Evolutionary conservation across 768 basidiomycete species (phyloP), one percentile per base, ranked within the genome.

Genomic region (Rhodotorula babjevae): DNA sequence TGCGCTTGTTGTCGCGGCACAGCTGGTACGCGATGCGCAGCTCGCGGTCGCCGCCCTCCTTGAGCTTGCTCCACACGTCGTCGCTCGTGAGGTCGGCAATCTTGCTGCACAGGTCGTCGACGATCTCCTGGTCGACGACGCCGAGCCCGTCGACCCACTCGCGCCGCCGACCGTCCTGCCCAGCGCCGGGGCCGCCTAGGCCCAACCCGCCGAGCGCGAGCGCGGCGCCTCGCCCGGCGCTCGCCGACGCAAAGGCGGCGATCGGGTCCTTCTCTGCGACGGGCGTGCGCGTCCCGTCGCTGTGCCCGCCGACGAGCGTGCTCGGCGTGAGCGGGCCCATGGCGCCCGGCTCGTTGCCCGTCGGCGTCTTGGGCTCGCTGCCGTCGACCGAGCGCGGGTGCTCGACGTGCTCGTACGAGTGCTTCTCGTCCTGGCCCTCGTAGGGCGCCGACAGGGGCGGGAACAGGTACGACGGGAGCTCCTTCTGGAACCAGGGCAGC

Each of bases 21-120:
- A 99, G 84, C 87, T 93, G 88, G 81, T 98, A 99, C 0, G 95
- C 93, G 14, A 99, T 93, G 82, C 96, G 94, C 79, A 98, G 89
- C 65, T 92, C 89, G 79, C 97, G 96, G 52, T 93, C 91, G 71
- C 89, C 88, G 0, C 91, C 68, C 42, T 69, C 73, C 74, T 94
- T 92, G 64, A 93, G 89, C 76, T 87, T 83, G 71, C 89, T 88
- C 91, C 91, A 92, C 8, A 98, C 87, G 73, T 93, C 92, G 4
- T 92, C 89, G 81, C 87, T 87, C 70, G 86, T 86, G 19, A 93
- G 88, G 1, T 87, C 89, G 0, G 85, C 81, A 83, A 98, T 88
- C 69, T 87, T 85, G 27, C 81, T 79, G 21, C 88, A 86, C 50
- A 99, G 83, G 57, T 93, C 90, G 0, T 91, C 88, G 15, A 99